A percentile compares a stretch with the other conserved stretches of the same genome.
phyloP scores from a whole-genome alignment of 768 basidiomycete species.

The Mycena chlorophos region DNA sequence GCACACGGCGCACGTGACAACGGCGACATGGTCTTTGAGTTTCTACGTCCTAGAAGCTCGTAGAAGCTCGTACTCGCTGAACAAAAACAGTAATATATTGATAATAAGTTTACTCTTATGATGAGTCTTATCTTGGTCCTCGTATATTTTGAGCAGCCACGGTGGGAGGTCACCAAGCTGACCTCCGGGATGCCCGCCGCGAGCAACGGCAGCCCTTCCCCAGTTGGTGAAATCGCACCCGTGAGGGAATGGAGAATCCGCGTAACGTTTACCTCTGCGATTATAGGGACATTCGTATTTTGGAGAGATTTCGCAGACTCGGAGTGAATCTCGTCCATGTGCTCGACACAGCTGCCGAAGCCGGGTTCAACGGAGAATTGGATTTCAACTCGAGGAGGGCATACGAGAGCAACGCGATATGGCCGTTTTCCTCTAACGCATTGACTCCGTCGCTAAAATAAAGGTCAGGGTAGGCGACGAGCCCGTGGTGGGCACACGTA shows the following conservation, averaged over 20 bases:
- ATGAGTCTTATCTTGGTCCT: too few species aligned
- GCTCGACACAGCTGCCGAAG: constrained; percentile 5
- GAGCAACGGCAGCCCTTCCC: constrained; percentile 2
- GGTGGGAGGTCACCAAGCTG: not conserved
- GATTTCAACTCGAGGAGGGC: too few species aligned
- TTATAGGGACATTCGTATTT: too few species aligned
- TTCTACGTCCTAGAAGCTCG: too few species aligned
- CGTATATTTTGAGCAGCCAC: constrained; percentile 1
- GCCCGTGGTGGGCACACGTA: too few species aligned
- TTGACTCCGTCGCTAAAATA: constrained; percentile 6
- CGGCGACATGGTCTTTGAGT: too few species aligned
- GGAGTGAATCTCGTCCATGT: not conserved
- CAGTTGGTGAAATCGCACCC: not conserved
- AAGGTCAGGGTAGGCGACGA: too few species aligned
- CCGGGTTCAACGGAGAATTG: too few species aligned
- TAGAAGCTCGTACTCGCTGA: too few species aligned
- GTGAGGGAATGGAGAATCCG: not conserved
- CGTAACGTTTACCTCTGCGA: not conserved
- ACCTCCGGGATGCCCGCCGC: not conserved
- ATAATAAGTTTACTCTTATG: too few species aligned
- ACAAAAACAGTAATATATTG: too few species aligned
- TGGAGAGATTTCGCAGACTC: not conserved
- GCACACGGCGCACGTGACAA: not conserved
- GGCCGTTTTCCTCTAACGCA: constrained; percentile 2
- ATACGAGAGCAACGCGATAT: constrained; percentile 4